A percentile compares a stretch with the other conserved stretches of the same genome.
phyloP scores from a whole-genome alignment of 2,329 filamentous ascomycete genomes.

The Fusarium globosum region DNA sequence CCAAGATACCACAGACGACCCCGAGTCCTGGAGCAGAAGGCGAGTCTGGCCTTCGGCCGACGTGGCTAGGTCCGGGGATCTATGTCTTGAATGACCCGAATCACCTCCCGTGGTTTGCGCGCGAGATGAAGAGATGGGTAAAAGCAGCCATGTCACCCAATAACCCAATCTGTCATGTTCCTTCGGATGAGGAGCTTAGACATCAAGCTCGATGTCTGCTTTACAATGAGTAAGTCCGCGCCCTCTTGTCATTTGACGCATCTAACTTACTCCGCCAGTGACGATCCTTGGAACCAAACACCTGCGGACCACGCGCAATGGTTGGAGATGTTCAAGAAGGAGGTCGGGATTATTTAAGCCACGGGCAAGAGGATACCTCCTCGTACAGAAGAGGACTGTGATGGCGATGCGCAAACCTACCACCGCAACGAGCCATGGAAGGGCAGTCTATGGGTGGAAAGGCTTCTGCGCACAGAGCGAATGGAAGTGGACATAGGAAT shows the following conservation, averaged over 20 bases:
- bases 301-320: conserved; percentile 68
- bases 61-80: conserved; percentile 27
- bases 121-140: conserved; percentile 45
- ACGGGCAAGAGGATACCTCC: background rate
- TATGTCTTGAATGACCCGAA: conserved; percentile 44
- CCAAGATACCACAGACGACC: background rate
- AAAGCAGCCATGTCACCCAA: conserved; percentile 49
- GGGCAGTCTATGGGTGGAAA: background rate
- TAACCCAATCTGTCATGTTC: conserved; percentile 47
- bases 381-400: too few relatives aligned
- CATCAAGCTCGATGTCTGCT: conserved; percentile 50
- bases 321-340: conserved; percentile 66
- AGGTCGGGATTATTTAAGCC: conserved; percentile 55
- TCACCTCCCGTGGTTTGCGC: conserved; percentile 40
- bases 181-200: conserved; percentile 52
- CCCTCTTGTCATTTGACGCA: rapidly evolving
- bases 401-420: too few relatives aligned
- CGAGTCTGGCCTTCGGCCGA: conserved; percentile 14
- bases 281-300: conserved; percentile 69
- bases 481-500: conserved; percentile 34
- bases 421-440: background rate
- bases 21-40: background rate
- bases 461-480: conserved; percentile 30
- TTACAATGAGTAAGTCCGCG: conserved; percentile 44
- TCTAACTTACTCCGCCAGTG: conserved; percentile 49